A percentile compares a stretch with the other conserved stretches of the same genome.
These are phyloP conservation scores for Ustilago loliicola DNA, from an alignment of 1,284 basidiomycete species.

Conservation along the genomic window DNA sequence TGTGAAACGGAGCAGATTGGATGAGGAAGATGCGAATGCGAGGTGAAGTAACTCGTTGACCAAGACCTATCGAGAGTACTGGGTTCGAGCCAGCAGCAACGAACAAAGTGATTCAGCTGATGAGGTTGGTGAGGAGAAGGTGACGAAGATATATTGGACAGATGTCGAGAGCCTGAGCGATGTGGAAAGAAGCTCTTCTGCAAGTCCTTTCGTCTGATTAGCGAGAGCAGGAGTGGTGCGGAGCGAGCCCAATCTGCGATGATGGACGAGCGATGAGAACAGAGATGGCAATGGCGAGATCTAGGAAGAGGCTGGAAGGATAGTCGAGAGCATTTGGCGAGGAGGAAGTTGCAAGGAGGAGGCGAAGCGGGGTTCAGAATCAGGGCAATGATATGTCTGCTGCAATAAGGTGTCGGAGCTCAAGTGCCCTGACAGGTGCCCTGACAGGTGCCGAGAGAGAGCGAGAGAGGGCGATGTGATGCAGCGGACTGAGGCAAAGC, in stretches of 20 bases:
- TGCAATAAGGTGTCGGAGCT: slow-evolving; percentile 1
- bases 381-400: slow-evolving; percentile 6
- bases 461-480: background rate
- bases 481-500: background rate
- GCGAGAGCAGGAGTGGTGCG: background rate
- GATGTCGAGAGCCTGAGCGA: too few relatives aligned
- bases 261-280: background rate
- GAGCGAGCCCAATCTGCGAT: background rate
- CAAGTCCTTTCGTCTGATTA: background rate
- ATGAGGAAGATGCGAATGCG: background rate
- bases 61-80: background rate
- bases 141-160: too few relatives aligned
- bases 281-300: background rate
- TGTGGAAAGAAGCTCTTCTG: too few relatives aligned
- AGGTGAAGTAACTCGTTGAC: background rate
- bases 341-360: background rate
- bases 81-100: too few relatives aligned
- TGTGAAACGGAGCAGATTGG: background rate
- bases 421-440: too few relatives aligned
- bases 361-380: background rate
- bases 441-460: background rate
- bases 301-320: background rate
- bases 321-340: slow-evolving; percentile 5
- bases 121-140: too few relatives aligned
- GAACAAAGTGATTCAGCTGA: too few relatives aligned